A percentile compares a stretch with the other conserved stretches of the same genome.
Conservation (phyloP, 176 grass and related monocot species). For the Carex pumila region DNA sequence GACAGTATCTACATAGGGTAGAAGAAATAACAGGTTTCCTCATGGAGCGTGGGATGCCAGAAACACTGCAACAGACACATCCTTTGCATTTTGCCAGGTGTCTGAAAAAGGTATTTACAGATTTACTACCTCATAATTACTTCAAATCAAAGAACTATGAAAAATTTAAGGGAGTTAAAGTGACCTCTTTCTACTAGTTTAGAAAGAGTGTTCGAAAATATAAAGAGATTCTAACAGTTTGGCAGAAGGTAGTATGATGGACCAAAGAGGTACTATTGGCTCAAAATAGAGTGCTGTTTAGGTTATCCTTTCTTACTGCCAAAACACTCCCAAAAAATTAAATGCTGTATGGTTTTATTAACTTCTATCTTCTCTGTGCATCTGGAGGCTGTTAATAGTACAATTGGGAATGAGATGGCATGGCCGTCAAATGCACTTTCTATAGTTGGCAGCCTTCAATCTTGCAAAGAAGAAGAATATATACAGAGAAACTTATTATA, state of each 20-base stretch:
- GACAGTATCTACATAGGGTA: slow-evolving; percentile 66
- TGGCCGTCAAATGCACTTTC: slow-evolving; percentile 79
- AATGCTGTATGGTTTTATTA: neutral
- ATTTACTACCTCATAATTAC: neutral
- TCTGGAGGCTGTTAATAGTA: slow-evolving; percentile 51
- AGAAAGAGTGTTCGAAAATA: neutral
- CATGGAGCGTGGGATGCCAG: slow-evolving; percentile 94
- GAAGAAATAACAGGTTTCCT: slow-evolving; percentile 88
- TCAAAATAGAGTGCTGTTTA: neutral
- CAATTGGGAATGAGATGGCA: slow-evolving; percentile 41
- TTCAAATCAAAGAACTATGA: neutral
- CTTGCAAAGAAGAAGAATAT: slow-evolving; percentile 88
- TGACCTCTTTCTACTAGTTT: neutral
- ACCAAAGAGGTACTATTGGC: neutral
- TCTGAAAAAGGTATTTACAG: slow-evolving; percentile 54
- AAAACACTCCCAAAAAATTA: neutral
- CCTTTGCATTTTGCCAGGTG: slow-evolving; percentile 89
- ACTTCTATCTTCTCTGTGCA: slow-evolving; percentile 13
- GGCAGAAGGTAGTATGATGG: neutral
- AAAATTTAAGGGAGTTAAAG: neutral
- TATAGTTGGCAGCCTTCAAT: slow-evolving; percentile 78
- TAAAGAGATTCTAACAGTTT: neutral
- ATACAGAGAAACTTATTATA: slow-evolving; percentile 64
- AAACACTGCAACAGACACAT: slow-evolving; percentile 66
- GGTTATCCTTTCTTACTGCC: neutral